A percentile compares a stretch with the other conserved stretches of the same genome.
Evolutionary conservation across 768 basidiomycete genomes (phyloP).

Genomic region (Tubosaeta brunneosetosa): DNA sequence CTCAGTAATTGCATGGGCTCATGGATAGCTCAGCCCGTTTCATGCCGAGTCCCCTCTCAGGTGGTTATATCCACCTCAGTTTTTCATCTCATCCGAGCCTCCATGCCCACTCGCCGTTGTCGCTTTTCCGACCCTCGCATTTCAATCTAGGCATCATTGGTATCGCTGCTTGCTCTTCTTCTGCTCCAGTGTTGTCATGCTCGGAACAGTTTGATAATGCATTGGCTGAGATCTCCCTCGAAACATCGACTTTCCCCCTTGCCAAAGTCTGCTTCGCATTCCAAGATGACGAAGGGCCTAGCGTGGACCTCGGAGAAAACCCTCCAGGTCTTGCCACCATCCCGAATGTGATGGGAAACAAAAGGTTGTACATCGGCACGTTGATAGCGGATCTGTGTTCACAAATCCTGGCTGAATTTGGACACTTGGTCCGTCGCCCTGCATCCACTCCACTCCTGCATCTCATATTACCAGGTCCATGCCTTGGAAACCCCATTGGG

Average conservation of each 20-base stretch:
- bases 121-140: constrained; percentile 72
- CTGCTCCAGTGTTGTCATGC: constrained; percentile 48
- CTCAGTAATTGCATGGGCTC: not conserved
- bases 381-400: constrained; percentile 87
- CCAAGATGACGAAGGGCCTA: constrained; percentile 54
- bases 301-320: constrained; percentile 51
- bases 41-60: constrained; percentile 69
- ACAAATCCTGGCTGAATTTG: constrained; percentile 80
- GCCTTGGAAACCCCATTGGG: constrained; percentile 78
- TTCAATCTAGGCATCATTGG: constrained; percentile 89
- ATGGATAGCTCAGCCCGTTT: constrained; percentile 56
- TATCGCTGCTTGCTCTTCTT: constrained; percentile 63
- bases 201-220: constrained; percentile 63
- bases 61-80: constrained; percentile 77
- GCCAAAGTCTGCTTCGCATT: constrained; percentile 84
- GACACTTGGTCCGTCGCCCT: constrained; percentile 62
- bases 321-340: constrained; percentile 70
- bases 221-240: constrained; percentile 62
- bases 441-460: not conserved
- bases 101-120: constrained; percentile 60
- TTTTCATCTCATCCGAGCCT: constrained; percentile 74
- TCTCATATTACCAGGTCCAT: constrained; percentile 51
- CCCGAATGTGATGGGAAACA: constrained; percentile 82
- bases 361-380: constrained; percentile 82
- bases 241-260: constrained; percentile 66